Conservation (phyloP, 2,329 filamentous ascomycete genomes). For the Coniella vitis region DNA sequence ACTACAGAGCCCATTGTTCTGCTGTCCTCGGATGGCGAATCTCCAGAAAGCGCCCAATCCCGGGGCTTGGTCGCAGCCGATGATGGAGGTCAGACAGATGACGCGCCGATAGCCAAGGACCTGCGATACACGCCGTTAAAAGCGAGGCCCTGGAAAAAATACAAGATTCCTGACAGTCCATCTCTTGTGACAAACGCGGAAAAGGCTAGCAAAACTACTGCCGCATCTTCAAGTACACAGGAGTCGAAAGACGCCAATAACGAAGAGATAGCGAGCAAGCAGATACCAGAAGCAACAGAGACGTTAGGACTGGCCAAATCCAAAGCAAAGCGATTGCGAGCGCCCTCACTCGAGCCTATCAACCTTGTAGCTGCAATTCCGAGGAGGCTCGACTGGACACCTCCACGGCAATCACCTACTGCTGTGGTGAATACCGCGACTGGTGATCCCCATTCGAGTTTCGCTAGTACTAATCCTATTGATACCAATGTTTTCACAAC, state of each 20-base stretch:
- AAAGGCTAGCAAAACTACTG: slow-evolving; percentile 13
- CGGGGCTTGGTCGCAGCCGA: neutral
- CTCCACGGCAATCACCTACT: slow-evolving; percentile 38
- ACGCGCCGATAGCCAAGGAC: slow-evolving; percentile 1
- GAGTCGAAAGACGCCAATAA: slow-evolving; percentile 19
- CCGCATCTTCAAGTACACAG: slow-evolving; percentile 20
- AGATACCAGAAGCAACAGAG: slow-evolving; percentile 21
- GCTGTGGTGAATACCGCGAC: neutral
- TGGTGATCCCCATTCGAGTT: neutral
- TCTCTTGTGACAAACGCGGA: neutral
- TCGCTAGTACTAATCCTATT: neutral
- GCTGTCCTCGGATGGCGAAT: slow-evolving; percentile 12
- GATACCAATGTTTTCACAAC: slow-evolving; percentile 33
- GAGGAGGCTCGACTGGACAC: slow-evolving; percentile 62
- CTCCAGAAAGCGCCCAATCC: slow-evolving; percentile 1
- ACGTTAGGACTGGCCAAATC: slow-evolving; percentile 6
- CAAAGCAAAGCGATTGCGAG: slow-evolving; percentile 21
- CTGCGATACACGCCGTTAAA: slow-evolving; percentile 15
- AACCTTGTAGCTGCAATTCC: slow-evolving; percentile 43
- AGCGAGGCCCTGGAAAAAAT: slow-evolving; percentile 33
- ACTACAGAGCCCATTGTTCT: slow-evolving; percentile 14
- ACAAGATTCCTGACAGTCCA: slow-evolving; percentile 16
- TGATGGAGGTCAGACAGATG: slow-evolving; percentile 9
- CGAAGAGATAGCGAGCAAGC: slow-evolving; percentile 27
- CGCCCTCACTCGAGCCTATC: slow-evolving; percentile 24